A percentile compares a stretch with the other conserved stretches of the same genome.
Conservation (phyloP, 2,329 filamentous ascomycete species). For the Exutisphaerella laricina region DNA sequence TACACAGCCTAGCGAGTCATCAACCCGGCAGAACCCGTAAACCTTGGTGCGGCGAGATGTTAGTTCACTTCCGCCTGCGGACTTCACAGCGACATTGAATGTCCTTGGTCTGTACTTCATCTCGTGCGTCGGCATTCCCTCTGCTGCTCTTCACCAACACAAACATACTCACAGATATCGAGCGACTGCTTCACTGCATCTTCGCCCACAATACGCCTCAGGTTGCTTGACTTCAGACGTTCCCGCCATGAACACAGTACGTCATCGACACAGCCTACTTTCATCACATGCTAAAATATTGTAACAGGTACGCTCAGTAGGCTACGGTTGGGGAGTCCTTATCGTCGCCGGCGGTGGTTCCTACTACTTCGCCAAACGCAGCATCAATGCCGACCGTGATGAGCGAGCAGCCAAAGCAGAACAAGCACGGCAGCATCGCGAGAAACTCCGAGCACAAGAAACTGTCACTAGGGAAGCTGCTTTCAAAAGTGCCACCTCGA, state of each 20-base stretch:
- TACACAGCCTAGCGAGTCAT: neutral
- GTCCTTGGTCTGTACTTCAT: neutral
- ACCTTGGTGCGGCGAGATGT: conserved; percentile 1
- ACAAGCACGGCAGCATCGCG: conserved; percentile 36
- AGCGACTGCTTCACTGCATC: too few species aligned
- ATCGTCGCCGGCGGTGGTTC: conserved; percentile 83
- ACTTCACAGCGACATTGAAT: neutral
- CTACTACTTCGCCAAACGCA: conserved; percentile 92
- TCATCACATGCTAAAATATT: neutral
- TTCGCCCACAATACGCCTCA: too few species aligned
- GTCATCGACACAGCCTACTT: conserved; percentile 5
- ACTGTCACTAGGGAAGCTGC: conserved; percentile 13
- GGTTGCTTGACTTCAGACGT: too few species aligned
- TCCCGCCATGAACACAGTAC: conserved; percentile 22
- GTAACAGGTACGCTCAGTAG: conserved; percentile 26
- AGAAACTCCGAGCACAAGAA: conserved; percentile 25
- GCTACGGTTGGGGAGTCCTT: conserved; percentile 87
- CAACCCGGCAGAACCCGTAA: neutral
- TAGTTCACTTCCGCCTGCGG: neutral
- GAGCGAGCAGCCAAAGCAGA: conserved; percentile 65
- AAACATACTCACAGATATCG: too few species aligned
- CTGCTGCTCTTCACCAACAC: too few species aligned
- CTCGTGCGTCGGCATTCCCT: neutral
- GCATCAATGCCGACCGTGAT: conserved; percentile 85
- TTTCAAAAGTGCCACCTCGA: conserved; percentile 3